These are phyloP conservation scores for Alternaria triticina DNA, from an alignment of 2,329 filamentous ascomycete genomes.

Conservation along the genomic window DNA sequence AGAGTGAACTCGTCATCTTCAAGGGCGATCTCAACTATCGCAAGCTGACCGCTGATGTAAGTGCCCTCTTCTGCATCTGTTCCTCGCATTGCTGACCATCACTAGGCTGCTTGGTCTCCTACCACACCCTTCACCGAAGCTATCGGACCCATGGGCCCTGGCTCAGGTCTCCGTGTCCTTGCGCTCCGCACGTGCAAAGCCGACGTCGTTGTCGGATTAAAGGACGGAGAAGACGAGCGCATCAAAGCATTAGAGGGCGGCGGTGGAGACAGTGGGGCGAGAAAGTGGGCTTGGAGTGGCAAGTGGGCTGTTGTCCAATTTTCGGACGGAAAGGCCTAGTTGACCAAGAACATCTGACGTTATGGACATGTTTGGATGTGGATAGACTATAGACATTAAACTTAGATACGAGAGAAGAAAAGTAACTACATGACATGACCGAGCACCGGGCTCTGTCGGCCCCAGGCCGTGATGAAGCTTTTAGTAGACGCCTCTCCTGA, in stretches of 20 bases:
- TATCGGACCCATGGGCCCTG: constrained; percentile 82
- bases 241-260: constrained; percentile 71
- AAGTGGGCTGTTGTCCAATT: constrained; percentile 97
- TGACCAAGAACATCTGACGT: background rate
- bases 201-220: constrained; percentile 90
- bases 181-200: constrained; percentile 95
- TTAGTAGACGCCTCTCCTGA: constrained; percentile 26
- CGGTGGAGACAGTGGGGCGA: constrained; percentile 70
- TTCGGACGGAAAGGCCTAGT: constrained; percentile 66
- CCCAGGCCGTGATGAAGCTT: background rate
- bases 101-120: constrained; percentile 77
- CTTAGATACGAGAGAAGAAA: background rate
- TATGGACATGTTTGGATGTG: background rate
- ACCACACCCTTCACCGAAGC: constrained; percentile 86
- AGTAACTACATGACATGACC: background rate
- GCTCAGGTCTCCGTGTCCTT: constrained; percentile 82
- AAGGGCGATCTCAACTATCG: constrained; percentile 98
- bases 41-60: constrained; percentile 87
- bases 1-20: constrained; percentile 88
- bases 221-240: constrained; percentile 80
- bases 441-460: background rate
- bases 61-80: constrained; percentile 41
- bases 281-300: constrained; percentile 94
- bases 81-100: constrained; percentile 10
- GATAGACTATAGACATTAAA: background rate